Percentiles rank a stretch among this genome's conserved stretches.
Evolutionary conservation across 345 rosid genomes (phyloP).

Genomic region (Conringia planisiliqua): DNA sequence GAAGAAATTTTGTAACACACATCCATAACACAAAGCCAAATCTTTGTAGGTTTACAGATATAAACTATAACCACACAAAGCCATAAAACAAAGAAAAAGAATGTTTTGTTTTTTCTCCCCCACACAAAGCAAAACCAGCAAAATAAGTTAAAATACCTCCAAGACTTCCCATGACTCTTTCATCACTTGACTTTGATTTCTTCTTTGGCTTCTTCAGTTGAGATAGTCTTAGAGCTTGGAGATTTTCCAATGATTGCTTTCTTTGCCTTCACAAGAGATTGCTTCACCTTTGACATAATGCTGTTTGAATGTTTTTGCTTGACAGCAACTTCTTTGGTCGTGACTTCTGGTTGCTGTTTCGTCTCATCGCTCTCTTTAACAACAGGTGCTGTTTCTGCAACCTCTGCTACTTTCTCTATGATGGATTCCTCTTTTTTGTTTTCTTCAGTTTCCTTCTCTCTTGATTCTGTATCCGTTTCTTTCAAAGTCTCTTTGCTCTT

Average conservation of each 20-base stretch:
- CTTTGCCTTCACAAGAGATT: conserved; percentile 71
- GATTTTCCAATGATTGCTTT: conserved; percentile 79
- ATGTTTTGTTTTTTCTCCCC: neutral
- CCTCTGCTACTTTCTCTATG: conserved; percentile 26
- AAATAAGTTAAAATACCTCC: conserved; percentile 14
- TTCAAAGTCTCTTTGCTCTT: conserved; percentile 24
- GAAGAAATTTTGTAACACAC: conserved; percentile 10
- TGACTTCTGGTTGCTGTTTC: conserved; percentile 40
- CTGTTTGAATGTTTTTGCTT: conserved; percentile 61
- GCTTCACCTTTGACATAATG: conserved; percentile 73
- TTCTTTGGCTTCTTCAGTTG: conserved; percentile 43
- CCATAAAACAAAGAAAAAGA: conserved; percentile 18
- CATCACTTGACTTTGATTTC: conserved; percentile 49
- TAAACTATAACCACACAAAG: conserved; percentile 27
- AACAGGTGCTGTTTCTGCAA: conserved; percentile 21
- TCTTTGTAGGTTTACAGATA: conserved; percentile 35
- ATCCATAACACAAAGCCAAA: conserved; percentile 34
- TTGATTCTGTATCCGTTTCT: conserved; percentile 14
- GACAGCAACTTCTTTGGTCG: conserved; percentile 38
- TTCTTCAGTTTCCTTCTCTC: conserved; percentile 12
- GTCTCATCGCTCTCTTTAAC: conserved; percentile 37
- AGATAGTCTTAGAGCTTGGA: conserved; percentile 56
- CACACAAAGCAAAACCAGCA: conserved; percentile 22
- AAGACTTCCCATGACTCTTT: neutral
- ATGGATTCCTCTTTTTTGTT: conserved; percentile 23